Percentiles rank a stretch among this genome's conserved stretches.
phyloP scores from a whole-genome alignment of 1,139 yeast species.

The Yamadazyma buinensis region DNA sequence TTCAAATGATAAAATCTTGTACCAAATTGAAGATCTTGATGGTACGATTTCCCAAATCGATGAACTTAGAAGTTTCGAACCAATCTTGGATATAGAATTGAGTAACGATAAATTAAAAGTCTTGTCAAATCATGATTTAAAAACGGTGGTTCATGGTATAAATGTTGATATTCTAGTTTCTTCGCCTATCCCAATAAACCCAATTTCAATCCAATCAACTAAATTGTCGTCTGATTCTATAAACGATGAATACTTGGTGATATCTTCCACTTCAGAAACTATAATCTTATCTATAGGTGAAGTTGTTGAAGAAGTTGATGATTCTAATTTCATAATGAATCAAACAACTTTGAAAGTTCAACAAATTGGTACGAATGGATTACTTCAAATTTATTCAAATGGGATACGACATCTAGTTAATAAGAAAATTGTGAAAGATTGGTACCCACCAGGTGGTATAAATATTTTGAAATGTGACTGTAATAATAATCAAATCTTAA shows the following conservation, averaged over 20 bases:
- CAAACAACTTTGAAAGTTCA: constrained; percentile 67
- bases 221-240: constrained; percentile 40
- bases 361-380: constrained; percentile 60
- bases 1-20: constrained; percentile 57
- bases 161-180: constrained; percentile 61
- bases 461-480: constrained; percentile 56
- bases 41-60: constrained; percentile 52
- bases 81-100: constrained; percentile 51
- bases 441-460: constrained; percentile 86
- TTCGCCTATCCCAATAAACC: constrained; percentile 65
- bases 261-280: constrained; percentile 67
- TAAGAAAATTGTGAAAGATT: constrained; percentile 45
- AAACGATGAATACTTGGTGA: constrained; percentile 61
- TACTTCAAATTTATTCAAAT: constrained; percentile 69
- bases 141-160: constrained; percentile 56
- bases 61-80: constrained; percentile 50
- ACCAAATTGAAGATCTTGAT: constrained; percentile 78
- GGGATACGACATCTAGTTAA: constrained; percentile 68
- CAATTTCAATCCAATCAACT: constrained; percentile 61
- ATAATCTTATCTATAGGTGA: constrained; percentile 76
- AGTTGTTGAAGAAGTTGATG: constrained; percentile 70
- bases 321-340: constrained; percentile 54
- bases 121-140: constrained; percentile 39
- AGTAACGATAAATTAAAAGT: constrained; percentile 26
- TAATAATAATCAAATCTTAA: constrained; percentile 63